Evolutionary conservation across 176 grass and related monocot genomes (phyloP).

Genomic region (Coix lacrymajobi): DNA sequence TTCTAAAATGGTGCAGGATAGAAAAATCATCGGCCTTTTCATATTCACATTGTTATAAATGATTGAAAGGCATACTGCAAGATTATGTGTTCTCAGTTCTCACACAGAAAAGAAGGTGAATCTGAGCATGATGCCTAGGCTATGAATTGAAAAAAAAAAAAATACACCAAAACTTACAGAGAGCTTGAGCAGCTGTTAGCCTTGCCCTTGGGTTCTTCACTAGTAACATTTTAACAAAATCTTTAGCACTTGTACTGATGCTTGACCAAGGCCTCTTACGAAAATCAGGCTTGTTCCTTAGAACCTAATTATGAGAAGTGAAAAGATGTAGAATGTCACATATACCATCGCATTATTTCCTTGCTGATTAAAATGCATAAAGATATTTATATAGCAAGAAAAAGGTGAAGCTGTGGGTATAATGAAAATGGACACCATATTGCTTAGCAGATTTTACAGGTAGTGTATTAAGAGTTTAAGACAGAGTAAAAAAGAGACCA

Average conservation of each 20-base stretch:
- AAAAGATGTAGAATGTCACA: constrained; percentile 26
- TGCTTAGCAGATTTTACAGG: neutral
- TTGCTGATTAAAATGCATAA: constrained; percentile 27
- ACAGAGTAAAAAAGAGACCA: neutral
- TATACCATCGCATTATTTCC: neutral
- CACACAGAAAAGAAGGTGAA: neutral
- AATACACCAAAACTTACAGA: constrained; percentile 56
- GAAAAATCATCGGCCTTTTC: neutral
- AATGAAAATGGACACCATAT: neutral
- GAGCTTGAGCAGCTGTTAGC: constrained; percentile 97
- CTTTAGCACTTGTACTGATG: constrained; percentile 79
- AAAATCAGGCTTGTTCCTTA: constrained; percentile 97
- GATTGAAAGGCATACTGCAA: neutral
- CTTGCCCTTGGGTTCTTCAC: constrained; percentile 93
- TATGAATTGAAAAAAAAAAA: constrained; percentile 18
- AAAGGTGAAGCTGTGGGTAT: neutral
- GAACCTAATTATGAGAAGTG: constrained; percentile 53
- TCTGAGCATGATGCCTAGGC: neutral
- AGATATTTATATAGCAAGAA: neutral
- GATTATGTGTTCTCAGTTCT: neutral
- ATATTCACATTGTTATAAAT: neutral
- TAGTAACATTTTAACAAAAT: constrained; percentile 89
- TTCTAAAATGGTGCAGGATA: neutral
- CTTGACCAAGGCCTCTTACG: constrained; percentile 86
- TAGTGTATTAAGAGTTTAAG: neutral